Base-by-base conservation (phyloP, 495 filamentous ascomycete species). In the Penicillium egyptiacum region DNA sequence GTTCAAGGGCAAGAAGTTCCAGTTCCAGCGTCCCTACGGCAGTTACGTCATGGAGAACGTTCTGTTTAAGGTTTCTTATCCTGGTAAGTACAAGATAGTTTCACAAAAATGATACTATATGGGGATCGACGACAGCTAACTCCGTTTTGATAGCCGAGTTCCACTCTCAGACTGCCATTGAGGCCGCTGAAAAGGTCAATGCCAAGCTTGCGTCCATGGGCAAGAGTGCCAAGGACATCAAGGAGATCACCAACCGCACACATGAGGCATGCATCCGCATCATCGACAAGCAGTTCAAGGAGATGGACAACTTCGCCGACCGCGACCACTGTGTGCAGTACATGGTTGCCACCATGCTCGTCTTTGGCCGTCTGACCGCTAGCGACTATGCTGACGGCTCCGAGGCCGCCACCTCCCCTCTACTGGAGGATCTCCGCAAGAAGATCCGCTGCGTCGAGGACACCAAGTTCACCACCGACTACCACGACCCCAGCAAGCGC, bases 1-100 rank as follows among this genome's bases (percentile, higher is more conserved):
- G 53, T 98, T 98, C 82, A 90, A 92, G 80, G 91, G 90, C 75
- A 88, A 93, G 68, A 89, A 88, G 70, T 98, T 98, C 75, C 76
- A 90, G 71, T 98, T 96, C 83, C 94, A 98, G 79, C 86, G 94
- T 47, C 86, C 86, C 43, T 98, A 98, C 68, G 94, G 92, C 63
- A 93, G 88, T 81, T 98, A 98, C 72, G 95, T 98, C 53, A 98
- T 98, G 94, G 94, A 98, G 84, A 98, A 98, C 70, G 89, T 98
- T 45, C 88, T 98, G 46, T 98, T 98, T 83, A 98, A 98, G 82
- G 95, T 98, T 40, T 98, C 94, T 30, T 96, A 96, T 70, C 92
- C 92, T 67, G 89, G 88, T 91, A 75, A 69, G 86, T 64, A 40
- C 28, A 47, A 47, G 2, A 1, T 12, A 30, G 9, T 28, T 31